Conservation (phyloP, 2,329 filamentous ascomycete species). For the Ilyonectria mors-panacis region DNA sequence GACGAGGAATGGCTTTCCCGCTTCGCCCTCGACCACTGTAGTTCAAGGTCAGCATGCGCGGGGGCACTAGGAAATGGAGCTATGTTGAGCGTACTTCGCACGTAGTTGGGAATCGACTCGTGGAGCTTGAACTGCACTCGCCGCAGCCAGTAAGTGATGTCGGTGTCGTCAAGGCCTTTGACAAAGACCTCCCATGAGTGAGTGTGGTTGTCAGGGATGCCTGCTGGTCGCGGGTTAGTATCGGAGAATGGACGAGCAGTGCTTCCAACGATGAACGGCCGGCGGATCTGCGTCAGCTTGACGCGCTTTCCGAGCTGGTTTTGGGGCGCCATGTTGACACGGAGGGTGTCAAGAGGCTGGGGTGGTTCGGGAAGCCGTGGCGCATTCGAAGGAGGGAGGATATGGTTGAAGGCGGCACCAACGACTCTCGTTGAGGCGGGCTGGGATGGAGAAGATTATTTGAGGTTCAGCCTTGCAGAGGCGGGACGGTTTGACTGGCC, state of each 20-base stretch:
- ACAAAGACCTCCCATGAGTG: constrained; percentile 98
- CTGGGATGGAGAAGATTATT: constrained; percentile 19
- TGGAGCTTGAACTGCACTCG: constrained; percentile 99
- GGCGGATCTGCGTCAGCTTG: constrained; percentile 75
- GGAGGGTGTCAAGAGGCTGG: background rate
- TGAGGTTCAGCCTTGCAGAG: constrained; percentile 32
- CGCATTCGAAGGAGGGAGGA: constrained; percentile 6
- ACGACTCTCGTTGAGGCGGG: background rate
- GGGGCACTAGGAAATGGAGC: background rate
- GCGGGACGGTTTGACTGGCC: constrained; percentile 3
- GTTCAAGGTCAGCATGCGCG: constrained; percentile 34
- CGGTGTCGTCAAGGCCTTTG: constrained; percentile 88
- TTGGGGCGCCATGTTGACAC: constrained; percentile 69
- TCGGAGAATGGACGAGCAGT: constrained; percentile 86
- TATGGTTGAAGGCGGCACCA: background rate
- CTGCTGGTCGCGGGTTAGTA: constrained; percentile 82
- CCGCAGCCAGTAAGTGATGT: constrained; percentile 95
- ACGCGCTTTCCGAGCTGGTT: constrained; percentile 73
- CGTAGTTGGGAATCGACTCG: constrained; percentile 93
- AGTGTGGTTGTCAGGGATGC: constrained; percentile 90
- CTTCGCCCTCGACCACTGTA: constrained; percentile 78
- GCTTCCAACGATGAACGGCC: constrained; percentile 81
- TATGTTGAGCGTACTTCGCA: constrained; percentile 73
- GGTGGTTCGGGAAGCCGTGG: background rate
- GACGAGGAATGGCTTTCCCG: constrained; percentile 81